phyloP scores from a whole-genome alignment of 176 grass and related monocot genomes.

The Zea luxurians region DNA sequence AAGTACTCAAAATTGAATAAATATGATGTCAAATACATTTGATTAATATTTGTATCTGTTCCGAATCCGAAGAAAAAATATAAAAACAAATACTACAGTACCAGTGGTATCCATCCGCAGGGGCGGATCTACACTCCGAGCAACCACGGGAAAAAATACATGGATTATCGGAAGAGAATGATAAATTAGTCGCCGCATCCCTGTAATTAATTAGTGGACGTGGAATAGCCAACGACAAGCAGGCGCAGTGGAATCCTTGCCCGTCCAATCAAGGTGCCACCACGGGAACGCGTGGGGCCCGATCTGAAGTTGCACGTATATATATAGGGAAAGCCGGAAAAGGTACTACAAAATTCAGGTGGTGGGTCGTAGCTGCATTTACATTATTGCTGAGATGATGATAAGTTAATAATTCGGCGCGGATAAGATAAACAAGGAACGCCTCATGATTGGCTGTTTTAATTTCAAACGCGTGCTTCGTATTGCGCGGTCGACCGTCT shows the following conservation, averaged over 20 bases:
- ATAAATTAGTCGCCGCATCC: too few relatives aligned
- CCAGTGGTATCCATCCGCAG: too few relatives aligned
- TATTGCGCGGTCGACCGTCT: too few relatives aligned
- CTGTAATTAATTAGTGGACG: neutral
- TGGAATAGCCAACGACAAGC: neutral
- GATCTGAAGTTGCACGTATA: neutral
- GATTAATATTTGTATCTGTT: too few relatives aligned
- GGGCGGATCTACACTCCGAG: too few relatives aligned
- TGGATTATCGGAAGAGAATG: too few relatives aligned
- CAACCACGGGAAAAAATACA: too few relatives aligned
- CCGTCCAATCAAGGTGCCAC: neutral
- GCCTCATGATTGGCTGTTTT: neutral
- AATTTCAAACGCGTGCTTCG: neutral
- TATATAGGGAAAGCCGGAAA: neutral
- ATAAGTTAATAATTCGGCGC: neutral
- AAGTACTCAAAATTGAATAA: too few relatives aligned
- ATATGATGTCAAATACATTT: too few relatives aligned
- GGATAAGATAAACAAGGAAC: constrained; percentile 23
- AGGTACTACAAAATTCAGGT: neutral
- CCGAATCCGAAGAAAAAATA: too few relatives aligned
- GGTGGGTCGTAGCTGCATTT: neutral
- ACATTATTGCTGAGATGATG: constrained; percentile 15
- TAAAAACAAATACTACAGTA: too few relatives aligned
- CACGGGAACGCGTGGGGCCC: neutral
- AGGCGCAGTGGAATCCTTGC: neutral